These are phyloP conservation scores for barley (Hordeum vulgare) DNA, from an alignment of 176 grass and related monocot genomes.

Conservation along the genomic window MorexV3_pseudomolecules_assembly NC_058518.1:398176193-398176692, in stretches of 20 bases:
- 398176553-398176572: too few species aligned
- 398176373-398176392: too few species aligned
- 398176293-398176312: too few species aligned
- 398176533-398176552: background rate
- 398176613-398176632: background rate
- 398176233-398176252: background rate
- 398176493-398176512: slow-evolving; percentile 15
- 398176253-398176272: background rate
- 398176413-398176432: too few species aligned
- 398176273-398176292: too few species aligned
- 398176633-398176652: background rate
- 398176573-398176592: background rate
- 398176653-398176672: slow-evolving; percentile 32
- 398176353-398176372: too few species aligned
- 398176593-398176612: background rate
- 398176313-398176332: too few species aligned
- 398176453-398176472: background rate
- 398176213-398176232: background rate
- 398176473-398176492: background rate
- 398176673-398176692: slow-evolving; percentile 39
- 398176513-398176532: background rate
- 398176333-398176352: too few species aligned
- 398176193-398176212: background rate
- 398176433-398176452: background rate
- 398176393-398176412: too few species aligned